Evolutionary conservation across 768 basidiomycete species (phyloP).

Genomic region (Xanthoconium stramineum): DNA sequence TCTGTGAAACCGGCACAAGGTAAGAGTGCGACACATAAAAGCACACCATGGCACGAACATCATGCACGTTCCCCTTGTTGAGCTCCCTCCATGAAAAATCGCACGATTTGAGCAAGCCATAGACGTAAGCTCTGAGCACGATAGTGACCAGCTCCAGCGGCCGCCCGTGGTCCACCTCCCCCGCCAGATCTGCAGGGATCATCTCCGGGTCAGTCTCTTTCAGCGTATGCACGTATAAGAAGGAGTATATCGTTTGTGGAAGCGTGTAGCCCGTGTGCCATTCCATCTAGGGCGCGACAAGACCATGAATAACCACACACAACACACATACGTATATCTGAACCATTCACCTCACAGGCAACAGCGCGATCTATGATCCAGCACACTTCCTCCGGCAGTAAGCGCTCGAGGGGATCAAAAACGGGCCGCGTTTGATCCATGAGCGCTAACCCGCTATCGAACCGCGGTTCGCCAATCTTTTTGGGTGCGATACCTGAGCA

Average conservation of each 20-base stretch:
- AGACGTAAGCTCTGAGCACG: slow-evolving; percentile 63
- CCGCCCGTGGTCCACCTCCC: slow-evolving; percentile 40
- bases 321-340: slow-evolving; percentile 6
- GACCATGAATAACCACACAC: slow-evolving; percentile 12
- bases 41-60: slow-evolving; percentile 51
- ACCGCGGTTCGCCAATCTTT: slow-evolving; percentile 86
- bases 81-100: slow-evolving; percentile 83
- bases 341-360: slow-evolving; percentile 67
- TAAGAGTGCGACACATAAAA: slow-evolving; percentile 13
- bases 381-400: slow-evolving; percentile 79
- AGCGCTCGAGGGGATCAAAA: slow-evolving; percentile 61
- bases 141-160: slow-evolving; percentile 63
- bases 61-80: slow-evolving; percentile 67
- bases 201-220: slow-evolving; percentile 58
- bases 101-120: slow-evolving; percentile 75
- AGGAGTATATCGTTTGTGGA: slow-evolving; percentile 82
- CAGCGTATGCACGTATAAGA: slow-evolving; percentile 68
- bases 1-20: slow-evolving; percentile 38
- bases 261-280: slow-evolving; percentile 86
- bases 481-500: slow-evolving; percentile 28
- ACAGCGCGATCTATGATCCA: slow-evolving; percentile 82
- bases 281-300: slow-evolving; percentile 56
- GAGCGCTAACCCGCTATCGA: slow-evolving; percentile 73
- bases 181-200: slow-evolving; percentile 26
- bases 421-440: slow-evolving; percentile 40